Evolutionary conservation across 176 grass and related monocot genomes (phyloP).

Genomic region (Pontederia crassipes): DNA sequence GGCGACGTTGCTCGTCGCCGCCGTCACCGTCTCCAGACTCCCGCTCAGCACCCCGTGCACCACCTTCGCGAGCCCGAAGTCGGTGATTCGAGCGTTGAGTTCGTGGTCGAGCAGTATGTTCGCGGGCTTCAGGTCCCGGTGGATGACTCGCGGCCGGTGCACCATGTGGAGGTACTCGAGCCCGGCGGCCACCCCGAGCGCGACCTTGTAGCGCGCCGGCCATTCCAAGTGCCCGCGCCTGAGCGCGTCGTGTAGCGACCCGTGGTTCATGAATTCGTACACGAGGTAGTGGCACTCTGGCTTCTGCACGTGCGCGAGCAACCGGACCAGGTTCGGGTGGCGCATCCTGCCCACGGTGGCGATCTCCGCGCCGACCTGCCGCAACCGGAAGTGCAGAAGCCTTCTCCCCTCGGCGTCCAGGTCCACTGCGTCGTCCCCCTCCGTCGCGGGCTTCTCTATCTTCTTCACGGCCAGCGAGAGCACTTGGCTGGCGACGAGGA

Average conservation of each 20-base stretch:
- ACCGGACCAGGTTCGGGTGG: slow-evolving; percentile 69
- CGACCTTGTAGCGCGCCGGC: slow-evolving; percentile 44
- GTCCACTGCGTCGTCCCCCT: slow-evolving; percentile 19
- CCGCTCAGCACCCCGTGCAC: slow-evolving; percentile 26
- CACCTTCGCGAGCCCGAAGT: slow-evolving; percentile 74
- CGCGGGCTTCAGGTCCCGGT: slow-evolving; percentile 73
- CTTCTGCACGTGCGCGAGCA: slow-evolving; percentile 53
- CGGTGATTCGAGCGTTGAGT: slow-evolving; percentile 67
- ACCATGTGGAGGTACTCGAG: slow-evolving; percentile 69
- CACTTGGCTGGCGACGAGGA: slow-evolving; percentile 17
- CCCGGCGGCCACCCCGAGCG: slow-evolving; percentile 53
- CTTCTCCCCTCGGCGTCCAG: slow-evolving; percentile 43
- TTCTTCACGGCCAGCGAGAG: slow-evolving; percentile 67
- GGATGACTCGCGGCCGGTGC: slow-evolving; percentile 68
- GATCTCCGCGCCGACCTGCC: slow-evolving; percentile 88
- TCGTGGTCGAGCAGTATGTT: slow-evolving; percentile 85
- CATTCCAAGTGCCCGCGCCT: slow-evolving; percentile 24
- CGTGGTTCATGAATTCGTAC: slow-evolving; percentile 87
- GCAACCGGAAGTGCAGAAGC: slow-evolving; percentile 49
- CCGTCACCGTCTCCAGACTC: not conserved
- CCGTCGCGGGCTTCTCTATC: slow-evolving; percentile 24
- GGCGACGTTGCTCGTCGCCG: slow-evolving; percentile 40
- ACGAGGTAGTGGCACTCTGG: slow-evolving; percentile 76
- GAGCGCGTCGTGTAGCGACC: slow-evolving; percentile 56
- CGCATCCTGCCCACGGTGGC: slow-evolving; percentile 66